Evolutionary conservation across 2,329 filamentous ascomycete genomes (phyloP), one percentile per base, ranked within the genome.

Genomic region (Scytalidium sp.): DNA sequence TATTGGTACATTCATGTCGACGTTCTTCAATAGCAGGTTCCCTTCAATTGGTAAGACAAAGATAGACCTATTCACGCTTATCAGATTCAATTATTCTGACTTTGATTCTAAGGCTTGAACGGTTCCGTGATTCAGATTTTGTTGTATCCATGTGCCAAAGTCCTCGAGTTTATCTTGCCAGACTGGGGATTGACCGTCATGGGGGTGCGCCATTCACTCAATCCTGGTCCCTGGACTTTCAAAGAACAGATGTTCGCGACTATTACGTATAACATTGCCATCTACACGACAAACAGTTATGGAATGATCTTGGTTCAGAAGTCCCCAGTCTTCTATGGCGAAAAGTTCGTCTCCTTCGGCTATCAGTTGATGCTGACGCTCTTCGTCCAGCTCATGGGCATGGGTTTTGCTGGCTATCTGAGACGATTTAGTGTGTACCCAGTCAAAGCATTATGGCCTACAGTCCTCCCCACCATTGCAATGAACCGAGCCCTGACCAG

Each of bases 121-220:
- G 51, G 53, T 23, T 43, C 50, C 2, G 54, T 56, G 11, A 54
- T 53, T 25, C 73, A 75, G 57, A 69, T 75, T 27, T 59, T 77
- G 3, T 62, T 75, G 0, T 75, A 64, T 19, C 75, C 75, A 0
- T 69, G 73, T 27, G 75, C 67, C 5, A 73, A 70, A 39, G 53
- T 67, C 0, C 65, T 75, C n/a, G 71, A 72, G 19, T 64, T 53
- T 23, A 54, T 67, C 11, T 54, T 78, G 0, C 75, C 75, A 0
- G 69, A 74, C 52, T 75, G 71, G 65, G 73, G 74, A 2, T 47
- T 77, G 47, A 72, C 67, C 0, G 46, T 74, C 6, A 61, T 63
- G 19, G 67, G 67, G 4, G 61, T 58, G 1, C 61, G 68, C 8
- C 64, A 70, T 19, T 64, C 53, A 1, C 51, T 57, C 9, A 57